Evolutionary conservation across 2,329 filamentous ascomycete genomes (phyloP), one percentile per base, ranked within the genome.

Genomic region (Aspergillus floridensis): DNA sequence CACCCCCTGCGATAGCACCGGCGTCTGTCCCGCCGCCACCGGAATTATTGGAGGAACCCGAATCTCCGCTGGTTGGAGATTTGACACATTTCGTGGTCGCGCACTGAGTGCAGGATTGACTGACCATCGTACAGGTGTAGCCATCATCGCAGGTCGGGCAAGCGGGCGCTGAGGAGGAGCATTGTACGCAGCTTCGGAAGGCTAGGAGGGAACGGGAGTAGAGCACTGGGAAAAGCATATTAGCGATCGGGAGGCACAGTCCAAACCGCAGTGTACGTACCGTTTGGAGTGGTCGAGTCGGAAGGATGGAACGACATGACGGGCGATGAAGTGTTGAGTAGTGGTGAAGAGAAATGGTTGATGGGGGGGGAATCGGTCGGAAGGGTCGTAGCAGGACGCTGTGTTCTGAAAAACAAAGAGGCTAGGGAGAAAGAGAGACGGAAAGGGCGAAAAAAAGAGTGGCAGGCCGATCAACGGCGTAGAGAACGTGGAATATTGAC

Each of bases 1-100:
- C 92, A 65, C 93, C 93, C 65, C 95, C 95, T 2, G 90, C 93
- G 65, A 99, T 97, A 35, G 91, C 91, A 47, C 93, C 93, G 1
- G 88, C 81, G 66, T 91, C 93, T 7, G 89, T 84, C 7, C 84
- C 82, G 11, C 78, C 77, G 26, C 66, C 65, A 11, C 61, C 60
- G 21, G 63, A 65, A 54, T 54, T 56, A 14, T 31, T 12, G 53
- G 59, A 57, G 24, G 63, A 58, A 51, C 46, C 38, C 56, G 59
- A 66, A 58, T 46, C 63, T 67, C 74, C 73, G 5, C 75, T 70
- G 50, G 75, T 70, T 49, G 70, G 71, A 26, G 77, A 75, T 60
- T 74, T 71, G 11, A 84, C 76, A 69, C 88, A 91, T 24, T 76
- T 75, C 31, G 84, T 84, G 31, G 76, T 77, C 5, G 86, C 81